Evolutionary conservation across 331 rosid genomes (phyloP), one percentile per base, ranked within the genome.

Genomic region (Saraca asoca): DNA sequence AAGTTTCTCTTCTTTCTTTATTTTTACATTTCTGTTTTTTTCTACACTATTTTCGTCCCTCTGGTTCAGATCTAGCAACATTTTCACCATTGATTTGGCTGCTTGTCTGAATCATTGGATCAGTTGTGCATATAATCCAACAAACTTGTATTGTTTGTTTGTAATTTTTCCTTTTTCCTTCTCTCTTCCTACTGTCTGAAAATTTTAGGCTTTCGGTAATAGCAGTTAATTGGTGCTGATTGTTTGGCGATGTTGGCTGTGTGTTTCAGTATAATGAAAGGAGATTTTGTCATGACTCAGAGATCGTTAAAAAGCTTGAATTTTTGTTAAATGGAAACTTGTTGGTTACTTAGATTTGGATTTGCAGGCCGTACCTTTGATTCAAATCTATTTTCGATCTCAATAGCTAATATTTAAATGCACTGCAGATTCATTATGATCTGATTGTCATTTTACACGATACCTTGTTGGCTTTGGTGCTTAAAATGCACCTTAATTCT

Each of bases 21-120:
- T n/a, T 35, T 18, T 13, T n/a, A 0, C 20, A 12, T 69, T 12
- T 68, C 49, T 3, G 11, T 42, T 1, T 13, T 1, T 20, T 62
- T 0, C 4, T 34, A 19, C 54, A 31, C 12, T 31, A 7, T 45
- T 48, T 11, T 19, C 14, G 8, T 66, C 11, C 50, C 55, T 66
- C 45, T 24, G 10, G 7, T 10, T 5, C 48, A 75, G 86, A 79
- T 82, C 85, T 72, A 38, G 45, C 20, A 11, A 38, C 69, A 65
- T 72, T 67, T 80, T 34, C 54, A 34, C 2, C 38, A 0, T 35
- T 18, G 4, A 2, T 51, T 19, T n/a, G 7, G 7, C 42, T 48
- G 20, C 5, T 48, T 10, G 54, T 52, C 20, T 31, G 42, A 72
- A 55, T 55, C 58, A 53, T 61, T 53, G 7, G 29, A 63, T 9